Evolutionary conservation across 352 stramenopile species (phyloP).

Genomic region (Blastocystis sp.): DNA sequence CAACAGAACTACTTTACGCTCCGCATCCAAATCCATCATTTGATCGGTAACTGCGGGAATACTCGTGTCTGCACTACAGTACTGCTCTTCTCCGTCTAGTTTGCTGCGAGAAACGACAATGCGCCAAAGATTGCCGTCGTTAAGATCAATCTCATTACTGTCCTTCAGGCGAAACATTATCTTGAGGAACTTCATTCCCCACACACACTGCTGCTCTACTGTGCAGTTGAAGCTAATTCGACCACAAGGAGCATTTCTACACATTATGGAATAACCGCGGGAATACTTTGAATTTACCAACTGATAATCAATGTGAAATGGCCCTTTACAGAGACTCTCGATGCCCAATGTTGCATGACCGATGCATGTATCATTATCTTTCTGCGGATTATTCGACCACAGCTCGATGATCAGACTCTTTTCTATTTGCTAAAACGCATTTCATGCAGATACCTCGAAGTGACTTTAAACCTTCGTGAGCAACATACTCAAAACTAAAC

Average conservation of each 20-base stretch:
- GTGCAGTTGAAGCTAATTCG: slow-evolving; percentile 59
- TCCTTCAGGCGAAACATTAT: not conserved
- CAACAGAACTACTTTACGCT: not conserved
- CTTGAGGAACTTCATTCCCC: slow-evolving; percentile 15
- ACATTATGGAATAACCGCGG: not conserved
- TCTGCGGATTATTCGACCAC: slow-evolving; percentile 37
- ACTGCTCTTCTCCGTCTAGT: slow-evolving; percentile 23
- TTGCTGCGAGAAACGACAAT: slow-evolving; percentile 12
- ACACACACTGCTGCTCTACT: slow-evolving; percentile 36
- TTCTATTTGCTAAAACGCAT: slow-evolving; percentile 18
- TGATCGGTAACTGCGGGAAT: slow-evolving; percentile 37
- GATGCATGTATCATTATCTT: not conserved
- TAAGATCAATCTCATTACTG: not conserved
- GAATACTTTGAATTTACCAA: slow-evolving; percentile 21
- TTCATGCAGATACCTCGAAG: not conserved
- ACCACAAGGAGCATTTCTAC: slow-evolving; percentile 4
- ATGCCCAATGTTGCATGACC: not conserved
- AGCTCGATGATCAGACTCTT: slow-evolving; percentile 27
- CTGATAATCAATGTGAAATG: slow-evolving; percentile 58
- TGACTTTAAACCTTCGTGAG: slow-evolving; percentile 45
- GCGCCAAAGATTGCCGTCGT: slow-evolving; percentile 40
- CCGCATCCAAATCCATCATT: slow-evolving; percentile 24
- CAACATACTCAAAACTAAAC: slow-evolving; percentile 60
- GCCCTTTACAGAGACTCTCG: slow-evolving; percentile 18
- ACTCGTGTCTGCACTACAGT: slow-evolving; percentile 34